These are phyloP conservation scores for Eimeria praecox DNA, from an alignment of 169 alveolate genomes.

Conservation along the genomic window DNA sequence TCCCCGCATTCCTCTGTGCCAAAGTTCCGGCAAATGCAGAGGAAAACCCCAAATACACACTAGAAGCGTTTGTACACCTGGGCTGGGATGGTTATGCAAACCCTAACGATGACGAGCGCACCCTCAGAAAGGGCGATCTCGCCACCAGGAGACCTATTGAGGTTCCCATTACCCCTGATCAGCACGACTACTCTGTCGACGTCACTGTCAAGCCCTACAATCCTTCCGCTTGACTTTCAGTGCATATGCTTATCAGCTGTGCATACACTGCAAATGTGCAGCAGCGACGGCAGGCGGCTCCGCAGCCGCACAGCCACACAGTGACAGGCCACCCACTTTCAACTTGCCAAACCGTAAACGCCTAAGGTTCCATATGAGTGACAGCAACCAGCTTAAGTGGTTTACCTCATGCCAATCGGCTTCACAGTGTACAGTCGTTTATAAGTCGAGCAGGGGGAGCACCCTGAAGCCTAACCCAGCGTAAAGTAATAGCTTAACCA, in stretches of 20 bases:
- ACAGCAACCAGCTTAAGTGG: background rate
- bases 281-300: background rate
- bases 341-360: background rate
- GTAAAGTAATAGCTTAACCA: background rate
- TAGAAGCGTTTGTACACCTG: conserved; percentile 51
- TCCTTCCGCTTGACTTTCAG: conserved; percentile 27
- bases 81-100: conserved; percentile 71
- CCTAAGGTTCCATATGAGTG: background rate
- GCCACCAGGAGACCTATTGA: conserved; percentile 6
- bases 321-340: background rate
- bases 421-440: background rate
- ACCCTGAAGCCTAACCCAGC: background rate
- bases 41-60: conserved; percentile 10
- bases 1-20: conserved; percentile 73
- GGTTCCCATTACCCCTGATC: conserved; percentile 50
- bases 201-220: conserved; percentile 43
- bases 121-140: conserved; percentile 60
- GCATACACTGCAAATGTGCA: background rate
- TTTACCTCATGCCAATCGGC: background rate
- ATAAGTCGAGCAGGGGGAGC: background rate
- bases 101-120: conserved; percentile 54
- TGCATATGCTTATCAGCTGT: background rate
- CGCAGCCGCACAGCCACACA: background rate
- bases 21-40: conserved; percentile 45
- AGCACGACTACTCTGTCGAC: conserved; percentile 53